These are phyloP conservation scores for Coriolopsis trogii DNA, from an alignment of 1,284 basidiomycete species.

Conservation along the genomic window DNA sequence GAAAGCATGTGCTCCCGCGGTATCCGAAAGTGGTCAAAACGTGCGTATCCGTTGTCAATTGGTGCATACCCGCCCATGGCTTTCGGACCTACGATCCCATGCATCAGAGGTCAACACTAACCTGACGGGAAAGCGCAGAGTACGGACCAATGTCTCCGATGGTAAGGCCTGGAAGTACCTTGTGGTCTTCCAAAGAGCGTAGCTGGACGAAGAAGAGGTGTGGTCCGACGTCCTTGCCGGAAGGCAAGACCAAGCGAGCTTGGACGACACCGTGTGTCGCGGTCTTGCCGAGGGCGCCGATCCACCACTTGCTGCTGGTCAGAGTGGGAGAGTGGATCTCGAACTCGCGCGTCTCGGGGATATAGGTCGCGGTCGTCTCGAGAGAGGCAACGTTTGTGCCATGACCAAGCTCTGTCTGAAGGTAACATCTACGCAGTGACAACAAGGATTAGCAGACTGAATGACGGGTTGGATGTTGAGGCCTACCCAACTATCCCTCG, in stretches of 20 bases:
- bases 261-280: constrained; percentile 82
- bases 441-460: background rate
- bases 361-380: constrained; percentile 81
- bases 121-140: background rate
- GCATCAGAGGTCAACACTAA: background rate
- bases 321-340: constrained; percentile 78
- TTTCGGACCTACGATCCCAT: constrained; percentile 64
- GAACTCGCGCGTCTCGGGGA: constrained; percentile 70
- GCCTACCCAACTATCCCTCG: constrained; percentile 62
- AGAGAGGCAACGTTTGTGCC: constrained; percentile 72
- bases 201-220: constrained; percentile 80
- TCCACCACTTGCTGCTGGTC: constrained; percentile 86
- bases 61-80: constrained; percentile 55
- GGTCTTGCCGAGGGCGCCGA: constrained; percentile 71
- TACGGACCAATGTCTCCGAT: constrained; percentile 75
- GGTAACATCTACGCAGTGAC: constrained; percentile 48
- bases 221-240: constrained; percentile 68
- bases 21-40: constrained; percentile 73
- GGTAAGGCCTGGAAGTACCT: constrained; percentile 60
- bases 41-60: constrained; percentile 73
- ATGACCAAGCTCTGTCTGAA: constrained; percentile 79
- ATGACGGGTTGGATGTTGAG: background rate
- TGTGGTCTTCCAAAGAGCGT: constrained; percentile 64
- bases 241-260: constrained; percentile 71
- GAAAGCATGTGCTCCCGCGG: constrained; percentile 78